phyloP scores from a whole-genome alignment of 352 stramenopile species.

The Phytophthora sojae region DNA sequence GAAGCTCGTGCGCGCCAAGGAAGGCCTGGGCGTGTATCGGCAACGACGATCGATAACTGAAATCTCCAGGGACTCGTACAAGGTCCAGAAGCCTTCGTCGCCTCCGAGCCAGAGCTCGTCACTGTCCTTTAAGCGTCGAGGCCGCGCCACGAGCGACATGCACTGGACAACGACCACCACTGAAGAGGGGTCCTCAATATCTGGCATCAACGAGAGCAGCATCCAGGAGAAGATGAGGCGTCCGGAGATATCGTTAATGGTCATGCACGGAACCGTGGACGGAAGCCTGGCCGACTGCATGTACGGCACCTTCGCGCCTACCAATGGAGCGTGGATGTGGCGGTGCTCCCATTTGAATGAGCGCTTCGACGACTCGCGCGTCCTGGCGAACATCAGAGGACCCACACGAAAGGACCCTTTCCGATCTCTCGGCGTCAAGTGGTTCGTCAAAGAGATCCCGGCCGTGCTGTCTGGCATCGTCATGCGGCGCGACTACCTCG shows the following conservation, averaged over 20 bases:
- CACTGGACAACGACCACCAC: background rate
- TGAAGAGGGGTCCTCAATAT: constrained; percentile 1
- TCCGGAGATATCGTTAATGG: constrained; percentile 45
- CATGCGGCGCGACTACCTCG: constrained; percentile 54
- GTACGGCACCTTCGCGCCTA: constrained; percentile 51
- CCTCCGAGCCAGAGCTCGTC: constrained; percentile 5
- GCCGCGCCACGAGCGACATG: background rate
- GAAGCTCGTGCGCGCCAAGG: constrained; percentile 46
- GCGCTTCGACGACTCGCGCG: constrained; percentile 50
- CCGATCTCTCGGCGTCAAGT: constrained; percentile 61
- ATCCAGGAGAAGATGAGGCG: constrained; percentile 33
- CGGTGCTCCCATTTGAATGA: constrained; percentile 57
- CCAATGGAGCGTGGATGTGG: constrained; percentile 49
- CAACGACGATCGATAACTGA: constrained; percentile 14
- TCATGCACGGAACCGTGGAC: constrained; percentile 43
- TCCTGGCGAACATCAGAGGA: constrained; percentile 46
- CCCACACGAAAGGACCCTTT: constrained; percentile 51
- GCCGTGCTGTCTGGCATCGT: constrained; percentile 49
- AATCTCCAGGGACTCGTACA: background rate
- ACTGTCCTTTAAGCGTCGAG: constrained; percentile 16
- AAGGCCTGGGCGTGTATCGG: constrained; percentile 43
- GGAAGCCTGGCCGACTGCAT: constrained; percentile 55
- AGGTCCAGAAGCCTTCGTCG: background rate
- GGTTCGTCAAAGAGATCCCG: constrained; percentile 59
- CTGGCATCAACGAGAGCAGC: background rate